Conservation (phyloP, 2,329 filamentous ascomycete genomes). For the Pestalotiopsis sp. region DNA sequence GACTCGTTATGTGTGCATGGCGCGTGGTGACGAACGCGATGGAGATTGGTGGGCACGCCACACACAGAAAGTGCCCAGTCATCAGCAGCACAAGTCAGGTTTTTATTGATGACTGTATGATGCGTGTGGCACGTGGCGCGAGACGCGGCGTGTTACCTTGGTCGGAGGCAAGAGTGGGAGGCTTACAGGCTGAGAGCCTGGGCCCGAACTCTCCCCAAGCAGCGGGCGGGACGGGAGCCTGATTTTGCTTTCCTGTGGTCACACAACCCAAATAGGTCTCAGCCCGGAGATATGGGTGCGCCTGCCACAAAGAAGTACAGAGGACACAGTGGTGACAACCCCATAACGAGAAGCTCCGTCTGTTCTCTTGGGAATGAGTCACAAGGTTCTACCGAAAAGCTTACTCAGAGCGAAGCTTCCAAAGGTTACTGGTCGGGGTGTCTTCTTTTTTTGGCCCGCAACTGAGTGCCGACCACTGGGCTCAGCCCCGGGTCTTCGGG, state of each 20-base stretch:
- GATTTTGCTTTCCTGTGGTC: background rate
- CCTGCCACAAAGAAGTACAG: background rate
- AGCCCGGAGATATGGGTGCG: background rate
- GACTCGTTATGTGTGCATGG: background rate
- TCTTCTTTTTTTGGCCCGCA: background rate
- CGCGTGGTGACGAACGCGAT: background rate
- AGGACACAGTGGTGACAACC: background rate
- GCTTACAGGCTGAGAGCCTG: background rate
- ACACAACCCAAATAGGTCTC: background rate
- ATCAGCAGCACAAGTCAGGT: background rate
- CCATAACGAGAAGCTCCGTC: background rate
- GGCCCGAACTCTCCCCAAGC: background rate
- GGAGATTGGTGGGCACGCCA: conserved; percentile 2
- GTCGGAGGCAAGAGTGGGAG: background rate
- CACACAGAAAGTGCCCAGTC: background rate
- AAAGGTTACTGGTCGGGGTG: background rate
- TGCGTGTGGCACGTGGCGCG: background rate
- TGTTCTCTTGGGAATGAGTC: background rate
- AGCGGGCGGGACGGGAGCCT: background rate
- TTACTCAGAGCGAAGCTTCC: background rate
- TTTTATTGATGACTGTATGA: background rate
- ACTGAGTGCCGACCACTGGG: background rate
- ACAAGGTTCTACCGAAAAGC: background rate
- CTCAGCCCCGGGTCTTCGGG: background rate
- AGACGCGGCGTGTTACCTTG: background rate